Conservation (phyloP, 768 basidiomycete species). For the Gyrodon lividus region DNA sequence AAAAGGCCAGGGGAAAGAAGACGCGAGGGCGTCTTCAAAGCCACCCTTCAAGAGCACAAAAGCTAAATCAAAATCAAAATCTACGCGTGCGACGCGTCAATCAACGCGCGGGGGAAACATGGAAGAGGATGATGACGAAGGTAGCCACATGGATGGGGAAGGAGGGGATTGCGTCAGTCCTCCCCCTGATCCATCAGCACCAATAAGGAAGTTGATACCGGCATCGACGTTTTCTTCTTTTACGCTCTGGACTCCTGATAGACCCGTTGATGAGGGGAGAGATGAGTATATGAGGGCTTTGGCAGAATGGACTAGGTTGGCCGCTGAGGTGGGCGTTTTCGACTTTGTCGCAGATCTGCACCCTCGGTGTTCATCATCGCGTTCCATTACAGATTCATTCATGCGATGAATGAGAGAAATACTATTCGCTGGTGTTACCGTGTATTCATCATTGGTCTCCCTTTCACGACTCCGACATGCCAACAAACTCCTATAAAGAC, state of each 20-base stretch:
- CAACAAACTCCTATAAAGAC: too few relatives aligned
- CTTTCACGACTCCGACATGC: too few relatives aligned
- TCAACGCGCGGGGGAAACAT: constrained; percentile 28
- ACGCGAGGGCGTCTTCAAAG: constrained; percentile 1
- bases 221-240: constrained; percentile 61
- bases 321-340: constrained; percentile 51
- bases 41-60: background rate
- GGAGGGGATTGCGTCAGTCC: constrained; percentile 18
- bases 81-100: constrained; percentile 10
- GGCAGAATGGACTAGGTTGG: constrained; percentile 67
- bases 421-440: background rate
- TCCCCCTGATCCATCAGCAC: background rate
- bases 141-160: constrained; percentile 19
- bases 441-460: background rate
- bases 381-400: constrained; percentile 24
- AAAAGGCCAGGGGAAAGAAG: constrained; percentile 17
- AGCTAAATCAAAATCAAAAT: constrained; percentile 13
- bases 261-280: constrained; percentile 60
- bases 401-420: constrained; percentile 16
- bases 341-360: background rate
- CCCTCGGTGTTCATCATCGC: background rate
- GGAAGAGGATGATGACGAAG: constrained; percentile 26
- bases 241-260: constrained; percentile 76
- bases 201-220: constrained; percentile 42
- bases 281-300: constrained; percentile 74